Base-by-base conservation (phyloP, 2,329 filamentous ascomycete species). In the Epichloe festucae region DNA sequence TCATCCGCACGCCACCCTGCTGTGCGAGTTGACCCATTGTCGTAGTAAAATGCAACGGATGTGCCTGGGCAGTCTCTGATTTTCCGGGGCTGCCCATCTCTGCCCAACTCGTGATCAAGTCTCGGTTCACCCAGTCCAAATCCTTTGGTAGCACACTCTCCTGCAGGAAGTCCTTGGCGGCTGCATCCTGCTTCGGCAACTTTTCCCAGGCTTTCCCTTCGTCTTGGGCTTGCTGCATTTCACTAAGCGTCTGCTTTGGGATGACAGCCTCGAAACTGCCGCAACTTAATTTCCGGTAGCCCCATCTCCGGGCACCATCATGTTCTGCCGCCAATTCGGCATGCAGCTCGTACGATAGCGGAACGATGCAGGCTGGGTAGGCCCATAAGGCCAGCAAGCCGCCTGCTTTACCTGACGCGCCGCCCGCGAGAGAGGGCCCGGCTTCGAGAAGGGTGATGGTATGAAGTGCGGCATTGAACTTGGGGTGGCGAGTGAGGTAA, bases 341-440 rank as follows among this genome's bases (percentile, higher is more conserved):
- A 62, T 97, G 93, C 15, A 97, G 74, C 46, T 76, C 77, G 68
- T 89, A 97, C 53, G 87, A 94, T 42, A 97, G 73, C 0, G 87
- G 87, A 0, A 96, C 91, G 40, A 97, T 81, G 60, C 79, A 84
- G 52, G 73, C 74, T 0, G 93, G 93, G 63, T 95, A 96, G 1
- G 91, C 93, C 89, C 91, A 97, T 15, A 90, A 73, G 1, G 84
- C 93, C 21, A 98, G 76, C 4, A 98, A 75, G 1, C 93, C 93
- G 15, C 93, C 93, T 0, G 93, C 91, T 70, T 96, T 97, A 41
- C 93, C 93, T 8, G 89, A 95, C 39, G 93, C 91, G 23, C 87
- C 91, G n/a, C 88, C 81, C 6, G 93, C 93, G 57, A 97, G 84
- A 44, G 82, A 76, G 19, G 84, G 78, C 3, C 82, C 82, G 0